Evolutionary conservation across 495 filamentous ascomycete genomes (phyloP), one percentile per base, ranked within the genome.

Genomic region (Saxophila tyrrhenica): DNA sequence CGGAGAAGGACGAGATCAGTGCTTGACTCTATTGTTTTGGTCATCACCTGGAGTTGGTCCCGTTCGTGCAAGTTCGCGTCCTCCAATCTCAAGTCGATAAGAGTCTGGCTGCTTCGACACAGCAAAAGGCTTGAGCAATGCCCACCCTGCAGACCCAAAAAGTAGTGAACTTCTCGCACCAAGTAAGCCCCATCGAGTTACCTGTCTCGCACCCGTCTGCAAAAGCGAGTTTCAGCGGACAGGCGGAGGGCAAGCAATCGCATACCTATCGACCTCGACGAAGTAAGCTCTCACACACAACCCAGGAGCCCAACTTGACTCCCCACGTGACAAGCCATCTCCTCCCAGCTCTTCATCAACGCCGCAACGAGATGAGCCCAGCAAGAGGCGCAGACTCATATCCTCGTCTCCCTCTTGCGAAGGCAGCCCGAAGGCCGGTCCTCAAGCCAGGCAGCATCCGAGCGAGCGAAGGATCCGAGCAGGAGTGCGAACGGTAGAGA

Each of bases 131-230:
- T 53, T 56, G 65, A 53, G 44, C 66, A 53, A 56, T 13, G 25
- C 54, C 35, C 49, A 32, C 48, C 61, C 79, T 78, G 80, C 78
- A 75, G 79, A 82, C 74, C 71, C 71, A 64, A 63, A 63, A 70
- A 61, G 62, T 65, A 65, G 69, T 71, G 76, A 77, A 80, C 86
- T 83, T 86, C 90, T 95, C 89, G 89, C 85, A 82, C 87, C 92
- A 87, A 95, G 88, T 98, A 88, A 95, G 92, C 92, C 92, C 92
- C 92, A 95, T 98, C 89, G 88, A 94, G 92, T 96, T 90, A 94
- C 86, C 80, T 66, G 43, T 50, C 55, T 35, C 13, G 7, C 29
- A 35, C 29, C 29, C 13, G 29, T 13, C 29, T 35, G 29, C 29
- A 35, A 35, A 35, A 35, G 5, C 29, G 29, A 35, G 29, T 35